These are phyloP conservation scores for Pseudopyricularia cyperi DNA, from an alignment of 2,329 filamentous ascomycete genomes.

Conservation along the genomic window DNA sequence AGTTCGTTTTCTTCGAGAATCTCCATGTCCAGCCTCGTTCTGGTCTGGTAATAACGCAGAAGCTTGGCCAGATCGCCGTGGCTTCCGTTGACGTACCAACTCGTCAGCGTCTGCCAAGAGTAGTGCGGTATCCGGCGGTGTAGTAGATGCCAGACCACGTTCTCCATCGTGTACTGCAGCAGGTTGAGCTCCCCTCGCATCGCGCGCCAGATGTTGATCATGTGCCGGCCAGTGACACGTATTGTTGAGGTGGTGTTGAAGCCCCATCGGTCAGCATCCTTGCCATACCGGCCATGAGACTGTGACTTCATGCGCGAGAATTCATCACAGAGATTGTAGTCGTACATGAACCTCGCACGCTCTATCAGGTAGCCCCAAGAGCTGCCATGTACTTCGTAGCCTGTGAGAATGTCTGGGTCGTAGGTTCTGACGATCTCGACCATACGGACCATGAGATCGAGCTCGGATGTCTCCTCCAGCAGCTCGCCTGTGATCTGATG, in stretches of 20 bases:
- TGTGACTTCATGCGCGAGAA: conserved; percentile 79
- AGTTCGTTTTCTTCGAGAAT: conserved; percentile 86
- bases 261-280: conserved; percentile 80
- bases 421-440: conserved; percentile 71
- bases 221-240: conserved; percentile 82
- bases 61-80: conserved; percentile 60
- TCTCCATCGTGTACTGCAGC: conserved; percentile 92
- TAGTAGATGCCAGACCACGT: conserved; percentile 82
- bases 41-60: conserved; percentile 61
- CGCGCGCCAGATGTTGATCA: conserved; percentile 94
- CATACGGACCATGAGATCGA: conserved; percentile 75
- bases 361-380: conserved; percentile 97
- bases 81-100: conserved; percentile 64
- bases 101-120: conserved; percentile 61
- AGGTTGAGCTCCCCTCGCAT: conserved; percentile 90
- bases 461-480: conserved; percentile 62
- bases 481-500: conserved; percentile 48
- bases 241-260: conserved; percentile 91
- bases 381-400: conserved; percentile 84
- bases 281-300: conserved; percentile 72
- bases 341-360: conserved; percentile 71
- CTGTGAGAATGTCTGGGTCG: conserved; percentile 87
- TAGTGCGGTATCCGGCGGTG: conserved; percentile 85
- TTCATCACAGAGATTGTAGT: conserved; percentile 82
- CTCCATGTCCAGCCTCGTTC: conserved; percentile 73